Percentiles rank a stretch among this genome's conserved stretches.
phyloP scores from a whole-genome alignment of 805 yeast genomes.

The Sungouiozyma intestinalis region DNA sequence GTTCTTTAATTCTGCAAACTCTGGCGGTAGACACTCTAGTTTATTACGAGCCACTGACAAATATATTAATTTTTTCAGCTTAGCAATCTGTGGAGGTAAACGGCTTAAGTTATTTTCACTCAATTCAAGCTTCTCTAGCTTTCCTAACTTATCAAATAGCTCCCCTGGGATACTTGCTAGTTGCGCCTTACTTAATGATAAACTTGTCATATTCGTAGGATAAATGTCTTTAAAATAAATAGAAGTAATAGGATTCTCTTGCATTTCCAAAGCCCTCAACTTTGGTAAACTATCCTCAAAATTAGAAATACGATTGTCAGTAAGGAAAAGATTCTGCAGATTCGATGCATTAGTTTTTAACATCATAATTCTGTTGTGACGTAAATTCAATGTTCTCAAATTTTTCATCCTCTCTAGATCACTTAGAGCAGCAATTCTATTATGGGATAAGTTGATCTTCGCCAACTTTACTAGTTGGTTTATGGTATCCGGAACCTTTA shows the following conservation, averaged over 20 bases:
- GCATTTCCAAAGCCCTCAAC: slow-evolving; percentile 60
- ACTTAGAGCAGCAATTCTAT: slow-evolving; percentile 36
- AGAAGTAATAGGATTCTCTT: slow-evolving; percentile 72
- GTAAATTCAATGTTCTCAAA: slow-evolving; percentile 63
- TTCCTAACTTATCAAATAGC: slow-evolving; percentile 50
- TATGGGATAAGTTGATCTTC: slow-evolving; percentile 66
- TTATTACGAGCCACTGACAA: slow-evolving; percentile 69
- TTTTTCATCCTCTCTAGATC: slow-evolving; percentile 43
- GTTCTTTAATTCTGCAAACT: slow-evolving; percentile 48
- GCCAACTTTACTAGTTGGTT: slow-evolving; percentile 50
- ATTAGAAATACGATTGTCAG: slow-evolving; percentile 66
- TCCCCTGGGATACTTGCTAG: slow-evolving; percentile 60
- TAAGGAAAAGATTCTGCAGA: slow-evolving; percentile 60
- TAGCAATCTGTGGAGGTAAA: slow-evolving; percentile 59
- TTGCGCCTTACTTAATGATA: slow-evolving; percentile 76
- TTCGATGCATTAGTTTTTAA: slow-evolving; percentile 37
- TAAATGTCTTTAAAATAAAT: slow-evolving; percentile 31
- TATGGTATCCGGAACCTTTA: slow-evolving; percentile 49
- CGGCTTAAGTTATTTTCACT: slow-evolving; percentile 75
- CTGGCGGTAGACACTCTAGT: slow-evolving; percentile 56
- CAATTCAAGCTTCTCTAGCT: slow-evolving; percentile 60
- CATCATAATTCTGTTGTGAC: slow-evolving; percentile 51
- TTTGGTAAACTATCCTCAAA: slow-evolving; percentile 54
- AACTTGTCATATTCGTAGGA: slow-evolving; percentile 51
- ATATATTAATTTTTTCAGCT: slow-evolving; percentile 46